A percentile compares a stretch with the other conserved stretches of the same genome.
Evolutionary conservation across 768 basidiomycete species (phyloP).

Genomic region (Lactarius indigo): DNA sequence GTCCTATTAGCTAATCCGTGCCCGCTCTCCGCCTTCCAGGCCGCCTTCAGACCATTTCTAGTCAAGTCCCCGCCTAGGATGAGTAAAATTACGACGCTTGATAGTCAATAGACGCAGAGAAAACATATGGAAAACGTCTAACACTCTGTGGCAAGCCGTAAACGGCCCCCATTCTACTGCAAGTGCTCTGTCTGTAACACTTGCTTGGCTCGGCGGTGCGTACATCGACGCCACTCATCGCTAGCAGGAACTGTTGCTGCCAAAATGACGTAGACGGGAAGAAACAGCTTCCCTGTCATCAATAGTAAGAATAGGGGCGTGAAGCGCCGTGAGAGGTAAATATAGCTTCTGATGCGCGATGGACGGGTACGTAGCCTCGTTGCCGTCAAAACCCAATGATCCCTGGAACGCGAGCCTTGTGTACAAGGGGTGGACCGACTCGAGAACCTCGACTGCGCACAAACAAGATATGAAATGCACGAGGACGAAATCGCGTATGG

Average conservation of each 20-base stretch:
- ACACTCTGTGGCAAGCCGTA: neutral
- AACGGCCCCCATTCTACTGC: neutral
- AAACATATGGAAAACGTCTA: neutral
- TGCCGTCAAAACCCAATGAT: slow-evolving; percentile 4
- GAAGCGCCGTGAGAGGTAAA: neutral
- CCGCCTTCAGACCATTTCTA: neutral
- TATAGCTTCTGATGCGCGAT: neutral
- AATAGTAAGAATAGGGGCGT: neutral
- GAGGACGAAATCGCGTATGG: slow-evolving; percentile 8
- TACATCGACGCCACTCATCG: neutral
- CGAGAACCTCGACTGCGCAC: slow-evolving; percentile 4
- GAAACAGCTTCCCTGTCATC: neutral
- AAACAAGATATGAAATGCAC: neutral
- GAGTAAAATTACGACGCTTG: neutral
- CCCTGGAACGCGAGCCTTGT: slow-evolving; percentile 8
- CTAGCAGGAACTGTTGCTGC: neutral
- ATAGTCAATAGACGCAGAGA: neutral
- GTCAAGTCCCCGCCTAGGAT: neutral
- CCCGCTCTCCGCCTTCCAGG: neutral
- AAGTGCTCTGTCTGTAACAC: neutral
- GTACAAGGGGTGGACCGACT: neutral
- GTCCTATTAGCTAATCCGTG: slow-evolving; percentile 8
- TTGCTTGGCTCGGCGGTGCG: neutral
- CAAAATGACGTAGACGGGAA: slow-evolving; percentile 16
- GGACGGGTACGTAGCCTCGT: slow-evolving; percentile 14